Conservation (phyloP, 2,329 filamentous ascomycete species). For the Mariannaea elegans region DNA sequence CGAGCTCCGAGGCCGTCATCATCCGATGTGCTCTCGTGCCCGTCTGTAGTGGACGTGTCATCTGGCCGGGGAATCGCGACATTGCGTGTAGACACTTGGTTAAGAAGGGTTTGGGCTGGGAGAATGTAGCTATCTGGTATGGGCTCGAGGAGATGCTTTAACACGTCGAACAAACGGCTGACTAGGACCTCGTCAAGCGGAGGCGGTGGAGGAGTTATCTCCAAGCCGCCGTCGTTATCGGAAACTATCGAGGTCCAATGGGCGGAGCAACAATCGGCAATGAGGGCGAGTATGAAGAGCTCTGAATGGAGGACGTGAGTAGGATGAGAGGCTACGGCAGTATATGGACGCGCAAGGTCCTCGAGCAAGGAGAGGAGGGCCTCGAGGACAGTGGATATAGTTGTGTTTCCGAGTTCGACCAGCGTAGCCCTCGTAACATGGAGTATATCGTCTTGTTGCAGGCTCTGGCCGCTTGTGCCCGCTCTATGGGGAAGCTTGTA, state of each 20-base stretch:
- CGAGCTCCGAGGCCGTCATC: slow-evolving; percentile 46
- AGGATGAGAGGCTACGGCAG: slow-evolving; percentile 61
- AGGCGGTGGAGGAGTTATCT: slow-evolving; percentile 41
- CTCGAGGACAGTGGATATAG: slow-evolving; percentile 64
- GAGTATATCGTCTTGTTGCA: slow-evolving; percentile 69
- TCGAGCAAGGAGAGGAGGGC: slow-evolving; percentile 66
- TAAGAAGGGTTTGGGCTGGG: slow-evolving; percentile 65
- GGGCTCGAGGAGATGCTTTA: slow-evolving; percentile 66
- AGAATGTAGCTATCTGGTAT: slow-evolving; percentile 66
- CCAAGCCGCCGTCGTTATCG: slow-evolving; percentile 28
- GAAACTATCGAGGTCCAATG: slow-evolving; percentile 62
- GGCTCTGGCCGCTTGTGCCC: slow-evolving; percentile 64
- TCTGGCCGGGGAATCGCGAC: slow-evolving; percentile 45
- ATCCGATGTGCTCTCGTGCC: slow-evolving; percentile 25
- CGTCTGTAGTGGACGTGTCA: slow-evolving; percentile 26
- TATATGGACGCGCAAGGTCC: slow-evolving; percentile 65
- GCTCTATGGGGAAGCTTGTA: slow-evolving; percentile 71
- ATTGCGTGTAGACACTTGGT: slow-evolving; percentile 55
- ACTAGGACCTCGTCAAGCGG: slow-evolving; percentile 61
- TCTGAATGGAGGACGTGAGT: slow-evolving; percentile 70
- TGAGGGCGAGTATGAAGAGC: slow-evolving; percentile 68
- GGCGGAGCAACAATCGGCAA: slow-evolving; percentile 71
- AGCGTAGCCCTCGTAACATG: slow-evolving; percentile 69
- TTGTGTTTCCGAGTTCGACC: slow-evolving; percentile 65
- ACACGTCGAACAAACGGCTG: slow-evolving; percentile 61